Conservation (phyloP, 1,284 basidiomycete genomes). For the Stereum hirsutum region DNA sequence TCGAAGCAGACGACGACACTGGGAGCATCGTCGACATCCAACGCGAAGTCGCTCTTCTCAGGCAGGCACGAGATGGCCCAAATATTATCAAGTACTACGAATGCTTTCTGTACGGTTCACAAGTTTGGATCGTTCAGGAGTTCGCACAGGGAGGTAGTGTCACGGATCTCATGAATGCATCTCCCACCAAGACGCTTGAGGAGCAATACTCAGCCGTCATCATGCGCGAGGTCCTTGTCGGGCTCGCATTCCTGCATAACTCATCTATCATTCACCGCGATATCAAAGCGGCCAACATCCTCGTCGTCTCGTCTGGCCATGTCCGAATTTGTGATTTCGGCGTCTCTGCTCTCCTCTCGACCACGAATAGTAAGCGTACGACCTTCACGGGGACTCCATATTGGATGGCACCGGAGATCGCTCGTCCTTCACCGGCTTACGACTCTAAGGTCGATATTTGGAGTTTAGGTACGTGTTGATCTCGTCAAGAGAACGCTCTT, state of each 20-base stretch:
- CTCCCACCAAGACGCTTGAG: conserved; percentile 76
- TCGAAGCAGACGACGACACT: conserved; percentile 94
- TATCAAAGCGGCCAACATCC: conserved; percentile 94
- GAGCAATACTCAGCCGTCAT: conserved; percentile 89
- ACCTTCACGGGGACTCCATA: conserved; percentile 95
- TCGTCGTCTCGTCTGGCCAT: conserved; percentile 79
- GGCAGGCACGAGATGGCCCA: conserved; percentile 79
- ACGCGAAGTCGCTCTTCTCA: conserved; percentile 88
- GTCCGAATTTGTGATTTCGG: conserved; percentile 97
- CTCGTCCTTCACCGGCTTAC: conserved; percentile 83
- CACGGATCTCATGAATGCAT: conserved; percentile 80
- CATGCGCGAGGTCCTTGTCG: conserved; percentile 82
- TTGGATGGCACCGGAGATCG: conserved; percentile 99
- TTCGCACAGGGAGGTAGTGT: conserved; percentile 95
- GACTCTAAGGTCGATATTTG: conserved; percentile 96
- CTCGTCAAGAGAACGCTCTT: no score
- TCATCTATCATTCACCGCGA: conserved; percentile 94
- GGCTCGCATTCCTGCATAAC: conserved; percentile 84
- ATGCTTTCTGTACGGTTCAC: conserved; percentile 89
- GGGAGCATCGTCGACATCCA: conserved; percentile 97
- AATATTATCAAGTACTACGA: conserved; percentile 97
- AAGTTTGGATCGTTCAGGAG: conserved; percentile 99
- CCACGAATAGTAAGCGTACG: conserved; percentile 82
- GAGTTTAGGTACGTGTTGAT: no score
- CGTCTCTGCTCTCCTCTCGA: conserved; percentile 87